Percentiles rank a stretch among this genome's conserved stretches.
Evolutionary conservation across 1,284 basidiomycete genomes (phyloP).

Genomic region (Papiliotrema terrestris): DNA sequence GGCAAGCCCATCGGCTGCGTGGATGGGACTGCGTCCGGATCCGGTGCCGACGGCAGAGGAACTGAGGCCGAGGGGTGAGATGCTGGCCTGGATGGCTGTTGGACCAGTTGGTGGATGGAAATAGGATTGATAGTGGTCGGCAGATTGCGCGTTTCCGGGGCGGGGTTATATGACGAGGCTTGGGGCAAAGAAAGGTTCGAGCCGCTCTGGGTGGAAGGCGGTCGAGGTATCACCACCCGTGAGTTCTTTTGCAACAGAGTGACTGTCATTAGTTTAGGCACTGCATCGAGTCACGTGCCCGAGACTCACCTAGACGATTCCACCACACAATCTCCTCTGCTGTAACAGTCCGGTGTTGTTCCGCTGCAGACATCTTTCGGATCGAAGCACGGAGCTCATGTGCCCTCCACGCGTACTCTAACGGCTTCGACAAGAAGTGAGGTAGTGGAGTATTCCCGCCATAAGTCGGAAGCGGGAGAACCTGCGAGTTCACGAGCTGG

Average conservation of each 20-base stretch:
- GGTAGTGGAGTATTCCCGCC: not conserved
- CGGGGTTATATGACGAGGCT: not conserved
- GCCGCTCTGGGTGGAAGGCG: not conserved
- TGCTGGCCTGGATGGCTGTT: not conserved
- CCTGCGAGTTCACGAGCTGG: constrained; percentile 9
- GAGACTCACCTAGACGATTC: constrained; percentile 11
- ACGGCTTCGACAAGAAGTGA: not conserved
- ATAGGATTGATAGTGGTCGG: not conserved
- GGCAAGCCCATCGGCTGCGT: not conserved
- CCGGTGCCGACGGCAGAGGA: not conserved
- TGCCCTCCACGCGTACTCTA: constrained; percentile 15
- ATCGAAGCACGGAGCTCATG: constrained; percentile 15
- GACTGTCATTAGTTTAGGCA: constrained; percentile 9
- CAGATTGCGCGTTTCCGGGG: too few relatives aligned
- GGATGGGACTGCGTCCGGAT: not conserved
- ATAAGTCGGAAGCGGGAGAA: constrained; percentile 10
- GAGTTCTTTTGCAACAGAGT: constrained; percentile 10
- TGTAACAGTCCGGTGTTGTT: constrained; percentile 11
- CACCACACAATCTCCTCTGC: constrained; percentile 12
- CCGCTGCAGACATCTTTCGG: constrained; percentile 6
- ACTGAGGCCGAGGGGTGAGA: not conserved
- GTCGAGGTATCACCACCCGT: constrained; percentile 7
- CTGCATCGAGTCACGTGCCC: too few relatives aligned
- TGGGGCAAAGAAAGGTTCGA: not conserved
- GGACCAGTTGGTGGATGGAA: not conserved